A percentile compares a stretch with the other conserved stretches of the same genome.
phyloP scores from a whole-genome alignment of 2,329 filamentous ascomycete genomes.

The Claviceps citrina region DNA sequence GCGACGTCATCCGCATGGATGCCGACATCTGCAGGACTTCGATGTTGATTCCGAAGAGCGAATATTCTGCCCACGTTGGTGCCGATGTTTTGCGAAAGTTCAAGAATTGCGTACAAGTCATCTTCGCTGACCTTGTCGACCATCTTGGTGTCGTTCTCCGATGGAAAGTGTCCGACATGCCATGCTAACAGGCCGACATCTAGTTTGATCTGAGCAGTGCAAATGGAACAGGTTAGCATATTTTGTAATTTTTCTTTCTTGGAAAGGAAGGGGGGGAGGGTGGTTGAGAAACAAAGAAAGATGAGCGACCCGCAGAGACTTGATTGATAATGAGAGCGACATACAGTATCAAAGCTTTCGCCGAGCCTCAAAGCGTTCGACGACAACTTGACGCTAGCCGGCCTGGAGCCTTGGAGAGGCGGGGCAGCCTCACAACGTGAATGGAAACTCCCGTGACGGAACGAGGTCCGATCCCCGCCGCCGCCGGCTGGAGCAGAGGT shows the following conservation, averaged over 20 bases:
- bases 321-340: not conserved
- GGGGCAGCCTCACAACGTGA: conserved; percentile 2
- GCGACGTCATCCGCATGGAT: conserved; percentile 1
- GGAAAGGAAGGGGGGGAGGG: no score
- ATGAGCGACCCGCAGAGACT: no score
- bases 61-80: conserved; percentile 6
- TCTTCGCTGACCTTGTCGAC: conserved; percentile 6
- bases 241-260: no score
- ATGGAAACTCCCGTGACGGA: conserved; percentile 1
- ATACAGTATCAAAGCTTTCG: conserved; percentile 8
- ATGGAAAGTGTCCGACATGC: conserved; percentile 6
- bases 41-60: conserved; percentile 5
- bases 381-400: conserved; percentile 4
- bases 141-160: not conserved
- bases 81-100: conserved; percentile 7
- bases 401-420: not conserved
- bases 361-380: conserved; percentile 4
- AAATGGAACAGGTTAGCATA: not conserved
- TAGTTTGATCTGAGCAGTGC: conserved; percentile 5
- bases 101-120: conserved; percentile 6
- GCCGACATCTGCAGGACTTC: not conserved
- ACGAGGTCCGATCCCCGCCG: not conserved
- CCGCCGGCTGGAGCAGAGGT: conserved; percentile 2
- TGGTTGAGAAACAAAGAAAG: no score
- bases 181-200: conserved; percentile 6